These are phyloP conservation scores for Talaromyces verruculosus DNA, from an alignment of 2,329 filamentous ascomycete genomes.

Conservation along the genomic window DNA sequence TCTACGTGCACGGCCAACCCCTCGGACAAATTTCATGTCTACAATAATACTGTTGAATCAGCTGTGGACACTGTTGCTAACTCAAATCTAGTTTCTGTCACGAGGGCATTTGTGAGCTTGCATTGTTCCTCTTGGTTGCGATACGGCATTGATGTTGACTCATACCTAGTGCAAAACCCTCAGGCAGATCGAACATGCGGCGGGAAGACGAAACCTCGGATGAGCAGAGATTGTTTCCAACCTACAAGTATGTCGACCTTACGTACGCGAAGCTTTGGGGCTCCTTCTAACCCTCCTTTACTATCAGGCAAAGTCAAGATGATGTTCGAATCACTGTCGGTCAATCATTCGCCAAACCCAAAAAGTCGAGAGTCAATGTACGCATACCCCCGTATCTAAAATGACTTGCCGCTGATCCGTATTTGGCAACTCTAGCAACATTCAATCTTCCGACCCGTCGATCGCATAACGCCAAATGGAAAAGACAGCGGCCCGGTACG, in stretches of 20 bases:
- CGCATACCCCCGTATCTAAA: background rate
- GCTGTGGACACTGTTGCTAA: background rate
- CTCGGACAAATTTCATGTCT: background rate
- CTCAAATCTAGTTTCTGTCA: background rate
- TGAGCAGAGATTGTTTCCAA: constrained; percentile 29
- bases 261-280: background rate
- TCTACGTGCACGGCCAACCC: background rate
- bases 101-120: constrained; percentile 10
- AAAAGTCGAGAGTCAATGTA: constrained; percentile 22
- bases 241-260: constrained; percentile 24
- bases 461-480: constrained; percentile 10
- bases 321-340: constrained; percentile 34
- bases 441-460: background rate
- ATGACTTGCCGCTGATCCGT: background rate
- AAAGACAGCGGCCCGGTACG: constrained; percentile 38
- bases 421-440: constrained; percentile 16
- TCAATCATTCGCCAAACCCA: constrained; percentile 24
- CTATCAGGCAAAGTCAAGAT: constrained; percentile 24
- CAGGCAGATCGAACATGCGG: constrained; percentile 23
- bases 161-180: constrained; percentile 21
- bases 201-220: constrained; percentile 21
- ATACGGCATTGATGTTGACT: constrained; percentile 22
- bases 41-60: background rate
- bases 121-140: background rate
- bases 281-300: background rate